phyloP scores from a whole-genome alignment of 192 early-diverging fungal genomes.

The Spinellus fusiger region DNA sequence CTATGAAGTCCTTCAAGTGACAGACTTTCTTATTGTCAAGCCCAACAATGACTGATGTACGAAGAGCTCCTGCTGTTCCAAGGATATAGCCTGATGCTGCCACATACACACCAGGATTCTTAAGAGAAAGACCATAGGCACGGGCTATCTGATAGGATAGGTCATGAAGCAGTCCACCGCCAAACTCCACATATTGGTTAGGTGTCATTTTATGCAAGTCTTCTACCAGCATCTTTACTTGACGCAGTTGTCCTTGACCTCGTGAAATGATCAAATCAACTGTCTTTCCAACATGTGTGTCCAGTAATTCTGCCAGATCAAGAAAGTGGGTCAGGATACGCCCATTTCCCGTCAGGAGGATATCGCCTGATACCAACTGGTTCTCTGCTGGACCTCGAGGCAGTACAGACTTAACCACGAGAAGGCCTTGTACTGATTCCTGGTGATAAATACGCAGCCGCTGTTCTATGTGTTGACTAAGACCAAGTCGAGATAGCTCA shows the following conservation, averaged over 20 bases:
- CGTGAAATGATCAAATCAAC: conserved; percentile 51
- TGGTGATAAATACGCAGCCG: conserved; percentile 43
- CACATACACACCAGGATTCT: conserved; percentile 75
- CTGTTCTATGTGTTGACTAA: conserved; percentile 54
- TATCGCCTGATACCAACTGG: conserved; percentile 60
- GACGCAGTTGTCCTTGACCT: conserved; percentile 32
- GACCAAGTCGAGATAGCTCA: conserved; percentile 61
- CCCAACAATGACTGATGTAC: conserved; percentile 55
- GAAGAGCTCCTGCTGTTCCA: conserved; percentile 49
- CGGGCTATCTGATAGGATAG: conserved; percentile 71
- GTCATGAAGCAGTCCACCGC: conserved; percentile 70
- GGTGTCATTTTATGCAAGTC: conserved; percentile 75
- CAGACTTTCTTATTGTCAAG: conserved; percentile 54
- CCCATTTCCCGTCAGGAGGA: conserved; percentile 58
- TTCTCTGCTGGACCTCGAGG: conserved; percentile 61
- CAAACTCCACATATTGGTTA: conserved; percentile 75
- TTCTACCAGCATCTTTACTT: conserved; percentile 46
- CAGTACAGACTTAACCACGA: conserved; percentile 52
- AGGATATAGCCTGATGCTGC: conserved; percentile 59
- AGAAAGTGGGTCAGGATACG: conserved; percentile 60
- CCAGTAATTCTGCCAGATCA: conserved; percentile 51
- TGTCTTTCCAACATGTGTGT: conserved; percentile 42
- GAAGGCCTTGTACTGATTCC: conserved; percentile 53
- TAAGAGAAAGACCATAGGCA: conserved; percentile 47
- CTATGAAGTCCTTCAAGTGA: conserved; percentile 58